Evolutionary conservation across 495 filamentous ascomycete genomes (phyloP).

Genomic region (Lineolata rhizophorae): DNA sequence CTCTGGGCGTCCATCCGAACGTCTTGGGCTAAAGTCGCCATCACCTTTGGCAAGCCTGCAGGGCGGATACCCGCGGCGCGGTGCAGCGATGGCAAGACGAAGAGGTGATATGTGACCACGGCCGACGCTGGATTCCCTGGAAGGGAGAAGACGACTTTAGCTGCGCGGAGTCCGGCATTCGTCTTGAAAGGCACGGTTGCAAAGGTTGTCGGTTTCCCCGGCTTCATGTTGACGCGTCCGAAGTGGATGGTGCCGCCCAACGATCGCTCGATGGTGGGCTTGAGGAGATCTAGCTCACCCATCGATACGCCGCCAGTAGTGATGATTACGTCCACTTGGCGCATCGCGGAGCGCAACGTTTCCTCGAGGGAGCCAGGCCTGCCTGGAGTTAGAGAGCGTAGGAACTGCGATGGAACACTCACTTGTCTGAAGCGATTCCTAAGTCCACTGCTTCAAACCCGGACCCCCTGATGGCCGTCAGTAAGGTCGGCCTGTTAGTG

Average conservation of each 20-base stretch:
- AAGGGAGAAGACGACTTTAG: slow-evolving; percentile 67
- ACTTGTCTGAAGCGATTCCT: slow-evolving; percentile 68
- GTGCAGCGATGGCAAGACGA: slow-evolving; percentile 75
- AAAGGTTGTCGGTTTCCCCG: slow-evolving; percentile 92
- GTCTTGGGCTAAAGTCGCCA: slow-evolving; percentile 48
- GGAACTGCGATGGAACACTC: slow-evolving; percentile 4
- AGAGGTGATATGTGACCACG: slow-evolving; percentile 79
- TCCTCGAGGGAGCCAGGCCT: slow-evolving; percentile 50
- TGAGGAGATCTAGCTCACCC: slow-evolving; percentile 93
- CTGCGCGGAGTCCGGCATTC: slow-evolving; percentile 22
- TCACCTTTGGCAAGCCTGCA: slow-evolving; percentile 44
- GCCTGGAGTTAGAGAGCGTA: slow-evolving; percentile 2
- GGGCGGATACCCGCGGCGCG: slow-evolving; percentile 38
- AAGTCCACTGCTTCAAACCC: slow-evolving; percentile 67
- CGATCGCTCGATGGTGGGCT: slow-evolving; percentile 82
- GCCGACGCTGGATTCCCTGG: slow-evolving; percentile 91
- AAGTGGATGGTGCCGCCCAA: slow-evolving; percentile 93
- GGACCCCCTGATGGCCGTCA: slow-evolving; percentile 52
- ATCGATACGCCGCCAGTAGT: slow-evolving; percentile 94
- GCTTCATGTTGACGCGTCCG: slow-evolving; percentile 91
- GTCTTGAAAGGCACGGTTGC: slow-evolving; percentile 54
- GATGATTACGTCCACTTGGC: slow-evolving; percentile 59
- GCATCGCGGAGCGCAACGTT: slow-evolving; percentile 48
- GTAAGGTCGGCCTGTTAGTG: slow-evolving; percentile 69
- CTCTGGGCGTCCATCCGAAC: slow-evolving; percentile 49